Conservation (phyloP, 2,329 filamentous ascomycete genomes). For the Ascochyta lentis region DNA sequence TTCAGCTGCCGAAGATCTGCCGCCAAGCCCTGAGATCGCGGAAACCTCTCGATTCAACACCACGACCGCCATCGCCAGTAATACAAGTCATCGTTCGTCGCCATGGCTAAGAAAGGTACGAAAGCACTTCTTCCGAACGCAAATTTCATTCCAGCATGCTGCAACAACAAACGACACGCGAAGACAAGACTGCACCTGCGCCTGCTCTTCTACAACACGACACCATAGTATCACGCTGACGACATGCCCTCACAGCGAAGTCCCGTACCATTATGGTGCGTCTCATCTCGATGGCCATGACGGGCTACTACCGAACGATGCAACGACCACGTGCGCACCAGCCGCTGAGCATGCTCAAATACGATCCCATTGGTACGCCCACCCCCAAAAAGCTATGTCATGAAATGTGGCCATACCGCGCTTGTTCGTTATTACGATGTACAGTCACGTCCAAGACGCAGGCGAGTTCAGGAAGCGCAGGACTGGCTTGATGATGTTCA, state of each 20-base stretch:
- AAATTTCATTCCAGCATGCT: too few species aligned
- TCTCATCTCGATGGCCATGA: constrained; percentile 98
- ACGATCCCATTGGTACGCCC: constrained; percentile 87
- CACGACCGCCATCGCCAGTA: constrained; percentile 24
- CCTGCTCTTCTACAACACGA: not conserved
- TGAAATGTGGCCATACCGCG: not conserved
- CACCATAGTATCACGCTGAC: constrained; percentile 25
- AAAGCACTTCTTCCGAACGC: too few species aligned
- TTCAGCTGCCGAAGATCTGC: constrained; percentile 24
- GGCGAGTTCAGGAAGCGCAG: not conserved
- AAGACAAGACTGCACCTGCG: too few species aligned
- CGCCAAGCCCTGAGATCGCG: constrained; percentile 23
- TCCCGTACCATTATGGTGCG: constrained; percentile 91
- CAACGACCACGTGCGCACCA: constrained; percentile 79
- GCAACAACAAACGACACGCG: not conserved
- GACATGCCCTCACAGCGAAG: constrained; percentile 67
- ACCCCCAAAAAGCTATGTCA: too few species aligned
- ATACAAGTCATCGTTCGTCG: constrained; percentile 18
- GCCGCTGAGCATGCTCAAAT: constrained; percentile 97
- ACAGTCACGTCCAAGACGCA: not conserved
- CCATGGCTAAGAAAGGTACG: constrained; percentile 48
- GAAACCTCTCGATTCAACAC: constrained; percentile 27
- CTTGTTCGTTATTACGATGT: not conserved
- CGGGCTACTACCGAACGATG: constrained; percentile 94
- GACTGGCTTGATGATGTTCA: not conserved